These are phyloP conservation scores for Morella rubra DNA, from an alignment of 306 rosid genomes.

Conservation along the genomic window DNA sequence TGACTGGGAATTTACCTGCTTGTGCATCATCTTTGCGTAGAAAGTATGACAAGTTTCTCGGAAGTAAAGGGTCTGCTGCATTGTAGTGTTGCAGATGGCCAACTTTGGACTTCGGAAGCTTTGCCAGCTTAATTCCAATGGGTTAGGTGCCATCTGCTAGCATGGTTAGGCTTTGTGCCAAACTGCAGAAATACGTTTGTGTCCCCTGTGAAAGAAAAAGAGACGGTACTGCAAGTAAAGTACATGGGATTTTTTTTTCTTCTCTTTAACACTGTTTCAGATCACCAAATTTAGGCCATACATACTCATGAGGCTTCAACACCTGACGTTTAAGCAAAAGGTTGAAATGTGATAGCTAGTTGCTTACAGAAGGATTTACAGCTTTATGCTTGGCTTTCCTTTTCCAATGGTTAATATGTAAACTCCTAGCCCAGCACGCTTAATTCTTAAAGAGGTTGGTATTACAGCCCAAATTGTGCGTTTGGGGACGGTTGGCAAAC, in stretches of 20 bases:
- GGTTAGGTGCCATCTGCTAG: conserved; percentile 10
- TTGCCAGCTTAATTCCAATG: conserved; percentile 21
- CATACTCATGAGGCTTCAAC: not conserved
- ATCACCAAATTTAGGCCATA: not conserved
- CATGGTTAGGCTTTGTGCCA: conserved; percentile 14
- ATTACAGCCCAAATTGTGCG: not conserved
- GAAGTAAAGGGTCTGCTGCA: conserved; percentile 15
- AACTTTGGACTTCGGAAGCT: not conserved
- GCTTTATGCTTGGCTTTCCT: not conserved
- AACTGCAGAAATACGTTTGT: conserved; percentile 14
- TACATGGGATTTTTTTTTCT: not conserved
- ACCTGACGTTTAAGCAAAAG: not conserved
- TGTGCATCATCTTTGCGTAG: conserved; percentile 34
- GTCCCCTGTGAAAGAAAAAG: conserved; percentile 9
- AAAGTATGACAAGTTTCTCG: conserved; percentile 15
- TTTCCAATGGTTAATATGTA: not conserved
- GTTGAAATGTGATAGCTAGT: not conserved
- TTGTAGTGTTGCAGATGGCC: conserved; percentile 35
- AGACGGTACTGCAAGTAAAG: conserved; percentile 5
- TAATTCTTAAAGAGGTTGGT: not conserved
- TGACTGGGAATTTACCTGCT: conserved; percentile 44
- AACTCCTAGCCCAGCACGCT: not conserved
- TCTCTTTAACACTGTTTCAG: conserved; percentile 8
- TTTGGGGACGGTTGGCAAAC: not conserved
- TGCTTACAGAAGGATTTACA: not conserved